These are phyloP conservation scores for Lonicera japonica DNA, from an alignment of 129 eudicot genomes.

Conservation along the genomic window DNA sequence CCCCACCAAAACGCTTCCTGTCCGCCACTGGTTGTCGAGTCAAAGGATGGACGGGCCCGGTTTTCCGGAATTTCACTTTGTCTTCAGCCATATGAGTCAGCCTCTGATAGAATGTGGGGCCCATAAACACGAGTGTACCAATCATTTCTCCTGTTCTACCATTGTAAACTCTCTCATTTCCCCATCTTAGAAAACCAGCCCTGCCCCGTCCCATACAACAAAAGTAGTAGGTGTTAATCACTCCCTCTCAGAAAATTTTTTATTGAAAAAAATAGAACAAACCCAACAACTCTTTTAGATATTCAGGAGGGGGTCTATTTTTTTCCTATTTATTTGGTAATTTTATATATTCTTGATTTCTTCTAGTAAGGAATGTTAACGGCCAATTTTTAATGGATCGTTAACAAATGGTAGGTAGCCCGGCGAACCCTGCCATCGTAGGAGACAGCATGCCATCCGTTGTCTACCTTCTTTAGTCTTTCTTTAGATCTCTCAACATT, in stretches of 20 bases:
- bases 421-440: too few relatives aligned
- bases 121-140: constrained; percentile 71
- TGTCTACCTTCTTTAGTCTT: too few relatives aligned
- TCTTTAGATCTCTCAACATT: too few relatives aligned
- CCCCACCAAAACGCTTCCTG: constrained; percentile 83
- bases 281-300: too few relatives aligned
- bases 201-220: constrained; percentile 30
- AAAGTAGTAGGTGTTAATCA: background rate
- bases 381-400: too few relatives aligned
- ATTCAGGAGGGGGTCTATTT: too few relatives aligned
- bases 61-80: constrained; percentile 84
- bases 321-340: too few relatives aligned
- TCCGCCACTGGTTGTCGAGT: constrained; percentile 95
- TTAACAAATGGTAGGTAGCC: too few relatives aligned
- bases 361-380: too few relatives aligned
- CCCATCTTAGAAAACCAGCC: constrained; percentile 85
- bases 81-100: constrained; percentile 88
- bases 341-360: too few relatives aligned
- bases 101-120: constrained; percentile 87
- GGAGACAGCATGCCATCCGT: too few relatives aligned
- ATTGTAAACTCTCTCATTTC: constrained; percentile 74
- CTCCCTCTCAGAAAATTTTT: constrained; percentile 1
- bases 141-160: constrained; percentile 87
- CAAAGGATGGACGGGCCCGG: constrained; percentile 77
- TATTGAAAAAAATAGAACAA: too few relatives aligned